phyloP scores from a whole-genome alignment of 495 filamentous ascomycete genomes.

The Penicillium turbatum region DNA sequence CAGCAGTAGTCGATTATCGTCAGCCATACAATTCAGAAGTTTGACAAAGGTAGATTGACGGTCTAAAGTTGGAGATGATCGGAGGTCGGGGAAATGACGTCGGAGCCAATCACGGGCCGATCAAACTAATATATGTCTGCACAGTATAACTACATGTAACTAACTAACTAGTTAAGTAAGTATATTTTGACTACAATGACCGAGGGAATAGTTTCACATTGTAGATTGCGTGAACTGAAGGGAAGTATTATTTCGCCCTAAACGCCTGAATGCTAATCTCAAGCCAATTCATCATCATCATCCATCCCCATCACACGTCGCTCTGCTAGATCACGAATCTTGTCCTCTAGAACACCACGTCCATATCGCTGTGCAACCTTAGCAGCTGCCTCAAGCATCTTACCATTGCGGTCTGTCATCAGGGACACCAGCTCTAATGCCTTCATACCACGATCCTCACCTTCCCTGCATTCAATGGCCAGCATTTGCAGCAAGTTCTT shows the following conservation, averaged over 20 bases:
- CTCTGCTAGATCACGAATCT: constrained; percentile 78
- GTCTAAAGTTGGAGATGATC: not conserved
- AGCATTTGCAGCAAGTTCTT: constrained; percentile 86
- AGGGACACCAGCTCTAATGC: constrained; percentile 80
- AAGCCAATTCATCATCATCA: constrained; percentile 51
- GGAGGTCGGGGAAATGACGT: constrained; percentile 14
- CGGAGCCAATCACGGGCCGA: constrained; percentile 19
- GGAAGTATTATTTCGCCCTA: no score
- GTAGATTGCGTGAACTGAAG: no score
- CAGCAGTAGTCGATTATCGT: not conserved
- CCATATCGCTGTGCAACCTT: constrained; percentile 81
- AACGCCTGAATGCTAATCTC: constrained; percentile 1
- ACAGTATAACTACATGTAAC: no score
- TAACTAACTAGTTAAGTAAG: no score
- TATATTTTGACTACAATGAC: not conserved
- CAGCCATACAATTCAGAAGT: constrained; percentile 6
- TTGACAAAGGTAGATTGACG: not conserved
- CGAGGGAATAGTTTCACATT: no score
- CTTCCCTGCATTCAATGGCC: constrained; percentile 83
- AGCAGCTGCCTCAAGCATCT: constrained; percentile 79
- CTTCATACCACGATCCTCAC: constrained; percentile 90
- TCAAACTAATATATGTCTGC: no score
- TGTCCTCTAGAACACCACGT: constrained; percentile 71
- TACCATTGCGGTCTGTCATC: constrained; percentile 72
- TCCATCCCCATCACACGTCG: constrained; percentile 52